phyloP scores from a whole-genome alignment of 768 basidiomycete genomes.

The Boletus reticulatus region DNA sequence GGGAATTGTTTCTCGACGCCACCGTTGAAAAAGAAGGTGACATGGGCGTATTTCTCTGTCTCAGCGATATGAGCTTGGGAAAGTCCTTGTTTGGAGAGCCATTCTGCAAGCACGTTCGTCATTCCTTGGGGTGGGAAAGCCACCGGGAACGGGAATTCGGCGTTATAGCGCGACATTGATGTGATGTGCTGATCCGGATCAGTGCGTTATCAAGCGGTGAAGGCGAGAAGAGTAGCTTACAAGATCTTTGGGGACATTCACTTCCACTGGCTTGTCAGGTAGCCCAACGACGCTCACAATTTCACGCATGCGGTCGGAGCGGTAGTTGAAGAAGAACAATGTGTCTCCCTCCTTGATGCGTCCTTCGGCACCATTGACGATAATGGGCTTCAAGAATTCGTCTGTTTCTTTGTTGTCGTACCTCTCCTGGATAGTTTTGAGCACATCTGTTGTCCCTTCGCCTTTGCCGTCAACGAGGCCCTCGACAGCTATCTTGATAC shows the following conservation, averaged over 20 bases:
- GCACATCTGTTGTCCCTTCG: constrained; percentile 51
- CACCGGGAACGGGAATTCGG: constrained; percentile 83
- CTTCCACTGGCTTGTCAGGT: constrained; percentile 81
- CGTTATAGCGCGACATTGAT: constrained; percentile 93
- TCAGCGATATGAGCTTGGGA: constrained; percentile 94
- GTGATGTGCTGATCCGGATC: constrained; percentile 61
- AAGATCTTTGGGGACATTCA: constrained; percentile 75
- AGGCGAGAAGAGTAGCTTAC: constrained; percentile 39
- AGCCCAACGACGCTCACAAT: constrained; percentile 78
- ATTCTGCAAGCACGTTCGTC: constrained; percentile 94
- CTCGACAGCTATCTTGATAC: constrained; percentile 86
- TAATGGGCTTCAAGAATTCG: constrained; percentile 95
- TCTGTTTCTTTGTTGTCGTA: constrained; percentile 89
- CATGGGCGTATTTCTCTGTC: constrained; percentile 98
- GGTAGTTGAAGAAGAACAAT: constrained; percentile 96
- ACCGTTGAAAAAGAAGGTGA: constrained; percentile 98
- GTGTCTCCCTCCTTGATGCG: constrained; percentile 87
- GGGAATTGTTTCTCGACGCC: constrained; percentile 92
- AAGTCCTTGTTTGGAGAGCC: constrained; percentile 73
- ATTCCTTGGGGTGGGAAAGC: constrained; percentile 94
- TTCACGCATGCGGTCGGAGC: constrained; percentile 95
- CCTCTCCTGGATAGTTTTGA: constrained; percentile 67
- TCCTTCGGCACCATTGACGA: constrained; percentile 75
- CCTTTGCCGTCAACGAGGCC: constrained; percentile 73
- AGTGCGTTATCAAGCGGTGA: neutral